Conservation (phyloP, 345 rosid species). For the Cardamine resedifolia region DNA sequence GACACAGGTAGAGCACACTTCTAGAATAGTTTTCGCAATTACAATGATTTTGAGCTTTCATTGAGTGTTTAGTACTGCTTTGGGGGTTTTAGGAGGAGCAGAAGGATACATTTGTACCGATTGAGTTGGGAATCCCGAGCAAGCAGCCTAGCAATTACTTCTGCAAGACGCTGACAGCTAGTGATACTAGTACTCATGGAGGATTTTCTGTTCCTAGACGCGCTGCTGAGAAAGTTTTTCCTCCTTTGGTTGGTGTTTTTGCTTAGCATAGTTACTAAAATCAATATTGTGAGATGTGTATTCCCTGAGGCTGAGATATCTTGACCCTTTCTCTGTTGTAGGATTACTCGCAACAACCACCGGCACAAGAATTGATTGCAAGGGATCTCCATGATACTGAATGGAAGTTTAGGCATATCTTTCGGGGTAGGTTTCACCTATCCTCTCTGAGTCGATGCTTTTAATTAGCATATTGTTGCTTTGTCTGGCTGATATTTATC, state of each 20-base stretch:
- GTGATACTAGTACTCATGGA: slow-evolving; percentile 74
- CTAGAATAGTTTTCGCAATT: not conserved
- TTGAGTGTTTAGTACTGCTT: not conserved
- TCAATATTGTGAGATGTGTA: not conserved
- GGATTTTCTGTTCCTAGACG: slow-evolving; percentile 80
- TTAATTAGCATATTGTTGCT: not conserved
- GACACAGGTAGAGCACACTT: slow-evolving; percentile 36
- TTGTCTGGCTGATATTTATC: not conserved
- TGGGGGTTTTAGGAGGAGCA: slow-evolving; percentile 48
- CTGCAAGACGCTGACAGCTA: slow-evolving; percentile 55
- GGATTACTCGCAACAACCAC: slow-evolving; percentile 41
- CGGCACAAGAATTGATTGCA: slow-evolving; percentile 41
- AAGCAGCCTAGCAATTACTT: slow-evolving; percentile 55
- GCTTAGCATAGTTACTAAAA: not conserved
- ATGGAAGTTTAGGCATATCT: slow-evolving; percentile 48
- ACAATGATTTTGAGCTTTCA: not conserved
- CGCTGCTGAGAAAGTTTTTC: slow-evolving; percentile 73
- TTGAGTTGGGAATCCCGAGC: slow-evolving; percentile 50
- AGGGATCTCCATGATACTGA: slow-evolving; percentile 47
- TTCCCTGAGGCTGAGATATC: not conserved
- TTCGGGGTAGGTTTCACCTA: slow-evolving; percentile 37
- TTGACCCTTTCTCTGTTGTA: slow-evolving; percentile 12
- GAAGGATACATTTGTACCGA: slow-evolving; percentile 47
- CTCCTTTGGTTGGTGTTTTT: slow-evolving; percentile 51
- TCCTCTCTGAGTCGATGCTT: not conserved